Percentiles rank a stretch among this genome's conserved stretches.
Conservation (phyloP, 139 green algal species). For the Zygnema cylindricum region DNA sequence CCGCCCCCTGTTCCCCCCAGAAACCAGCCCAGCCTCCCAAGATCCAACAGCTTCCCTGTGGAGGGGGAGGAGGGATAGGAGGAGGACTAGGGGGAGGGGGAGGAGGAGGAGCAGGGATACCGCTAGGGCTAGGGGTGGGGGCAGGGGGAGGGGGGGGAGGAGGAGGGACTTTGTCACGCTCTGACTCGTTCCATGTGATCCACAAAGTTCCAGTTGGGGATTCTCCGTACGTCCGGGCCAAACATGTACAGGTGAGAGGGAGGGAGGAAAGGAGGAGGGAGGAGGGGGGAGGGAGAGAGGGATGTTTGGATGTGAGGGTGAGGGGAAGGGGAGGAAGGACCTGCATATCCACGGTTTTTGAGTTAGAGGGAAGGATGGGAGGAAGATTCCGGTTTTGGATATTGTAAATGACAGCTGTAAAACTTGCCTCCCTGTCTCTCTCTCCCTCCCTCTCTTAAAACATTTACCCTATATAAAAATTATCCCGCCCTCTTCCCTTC, state of each 20-base stretch:
- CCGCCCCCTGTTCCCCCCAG: neutral
- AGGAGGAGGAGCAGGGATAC: neutral
- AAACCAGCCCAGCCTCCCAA: neutral
- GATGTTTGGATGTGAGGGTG: neutral
- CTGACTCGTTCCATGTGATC: conserved; percentile 54
- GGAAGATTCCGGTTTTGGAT: neutral
- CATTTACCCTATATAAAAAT: too few relatives aligned
- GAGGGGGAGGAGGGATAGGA: neutral
- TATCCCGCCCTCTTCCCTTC: too few relatives aligned
- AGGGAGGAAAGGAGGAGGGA: neutral
- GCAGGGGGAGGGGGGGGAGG: neutral
- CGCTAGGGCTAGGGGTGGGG: too few relatives aligned
- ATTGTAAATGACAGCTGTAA: too few relatives aligned
- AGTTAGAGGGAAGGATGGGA: too few relatives aligned
- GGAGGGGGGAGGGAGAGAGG: neutral
- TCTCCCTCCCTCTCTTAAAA: too few relatives aligned
- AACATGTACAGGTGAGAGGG: conserved; percentile 56
- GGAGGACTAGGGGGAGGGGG: neutral
- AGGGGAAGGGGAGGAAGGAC: neutral
- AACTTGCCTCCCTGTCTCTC: too few relatives aligned
- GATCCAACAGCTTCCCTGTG: neutral
- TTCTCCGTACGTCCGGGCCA: conserved; percentile 57
- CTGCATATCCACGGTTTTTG: too few relatives aligned
- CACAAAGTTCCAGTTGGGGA: conserved; percentile 61
- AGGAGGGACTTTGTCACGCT: conserved; percentile 1